phyloP scores from a whole-genome alignment of 306 rosid genomes.

The Prunus mira region DNA sequence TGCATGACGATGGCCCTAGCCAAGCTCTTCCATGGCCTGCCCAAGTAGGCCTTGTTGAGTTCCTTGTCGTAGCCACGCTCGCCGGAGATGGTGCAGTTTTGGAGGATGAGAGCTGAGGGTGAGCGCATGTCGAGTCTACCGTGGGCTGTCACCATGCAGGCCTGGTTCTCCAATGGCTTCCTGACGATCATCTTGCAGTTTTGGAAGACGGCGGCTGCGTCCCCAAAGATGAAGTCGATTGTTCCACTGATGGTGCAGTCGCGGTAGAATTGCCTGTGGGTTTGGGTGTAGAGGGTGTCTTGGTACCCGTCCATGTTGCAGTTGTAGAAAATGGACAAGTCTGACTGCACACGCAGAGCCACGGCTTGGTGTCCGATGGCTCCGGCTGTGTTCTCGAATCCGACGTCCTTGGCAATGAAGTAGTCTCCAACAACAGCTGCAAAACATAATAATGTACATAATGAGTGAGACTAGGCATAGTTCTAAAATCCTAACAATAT shows the following conservation, averaged over 20 bases:
- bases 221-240: constrained; percentile 53
- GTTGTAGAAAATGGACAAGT: constrained; percentile 45
- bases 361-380: constrained; percentile 45
- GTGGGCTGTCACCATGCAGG: constrained; percentile 56
- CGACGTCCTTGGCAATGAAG: constrained; percentile 59
- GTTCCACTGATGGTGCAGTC: constrained; percentile 52
- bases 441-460: neutral
- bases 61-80: constrained; percentile 26
- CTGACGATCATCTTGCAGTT: constrained; percentile 52
- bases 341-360: constrained; percentile 46
- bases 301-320: constrained; percentile 55
- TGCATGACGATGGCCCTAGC: constrained; percentile 64
- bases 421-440: constrained; percentile 51
- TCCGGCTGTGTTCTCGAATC: constrained; percentile 63
- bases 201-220: constrained; percentile 39
- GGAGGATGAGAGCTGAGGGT: constrained; percentile 43
- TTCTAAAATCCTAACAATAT: neutral
- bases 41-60: constrained; percentile 39
- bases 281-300: constrained; percentile 51
- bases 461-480: no score
- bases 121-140: constrained; percentile 40
- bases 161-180: constrained; percentile 39
- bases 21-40: constrained; percentile 62
- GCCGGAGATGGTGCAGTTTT: constrained; percentile 46
- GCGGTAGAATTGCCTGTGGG: constrained; percentile 55